phyloP scores from a whole-genome alignment of 495 filamentous ascomycete species.

The Darksidea phi region DNA sequence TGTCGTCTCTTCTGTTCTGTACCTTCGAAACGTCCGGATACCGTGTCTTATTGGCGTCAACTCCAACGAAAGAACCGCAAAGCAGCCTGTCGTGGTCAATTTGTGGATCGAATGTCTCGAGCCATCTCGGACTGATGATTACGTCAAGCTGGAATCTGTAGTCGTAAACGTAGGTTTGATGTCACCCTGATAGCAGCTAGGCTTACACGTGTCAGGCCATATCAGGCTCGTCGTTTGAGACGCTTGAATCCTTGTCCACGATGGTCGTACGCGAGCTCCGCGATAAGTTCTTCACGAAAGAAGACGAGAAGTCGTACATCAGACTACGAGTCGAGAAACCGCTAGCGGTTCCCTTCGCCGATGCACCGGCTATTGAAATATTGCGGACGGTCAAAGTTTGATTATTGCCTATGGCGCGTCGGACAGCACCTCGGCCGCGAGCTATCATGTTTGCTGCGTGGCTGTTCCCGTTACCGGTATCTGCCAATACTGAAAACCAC shows the following conservation, averaged over 20 bases:
- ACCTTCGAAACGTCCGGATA: constrained; percentile 50
- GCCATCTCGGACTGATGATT: constrained; percentile 44
- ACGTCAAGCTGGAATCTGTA: constrained; percentile 49
- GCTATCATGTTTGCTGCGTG: background rate
- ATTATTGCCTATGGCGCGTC: background rate
- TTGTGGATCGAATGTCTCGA: constrained; percentile 53
- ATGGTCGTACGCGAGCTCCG: constrained; percentile 48
- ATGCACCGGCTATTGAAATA: constrained; percentile 57
- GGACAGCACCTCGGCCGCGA: background rate
- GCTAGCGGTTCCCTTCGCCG: constrained; percentile 57
- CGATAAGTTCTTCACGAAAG: constrained; percentile 34
- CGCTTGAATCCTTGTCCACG: constrained; percentile 59
- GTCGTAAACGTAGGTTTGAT: constrained; percentile 52
- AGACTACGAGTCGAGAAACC: constrained; percentile 58
- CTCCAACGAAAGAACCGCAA: constrained; percentile 54
- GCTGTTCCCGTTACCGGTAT: background rate
- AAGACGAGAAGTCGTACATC: constrained; percentile 39
- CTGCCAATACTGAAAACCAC: background rate
- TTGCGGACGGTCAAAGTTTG: constrained; percentile 15
- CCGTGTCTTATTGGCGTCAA: constrained; percentile 63
- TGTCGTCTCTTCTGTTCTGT: constrained; percentile 31
- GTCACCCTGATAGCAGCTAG: background rate
- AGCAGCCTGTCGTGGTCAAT: constrained; percentile 58
- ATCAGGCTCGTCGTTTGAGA: constrained; percentile 59
- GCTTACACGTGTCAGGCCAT: constrained; percentile 46